Percentiles rank a stretch among this genome's conserved stretches.
Conservation (phyloP, 2,329 filamentous ascomycete species). For the Fusarium vanettenii region DNA sequence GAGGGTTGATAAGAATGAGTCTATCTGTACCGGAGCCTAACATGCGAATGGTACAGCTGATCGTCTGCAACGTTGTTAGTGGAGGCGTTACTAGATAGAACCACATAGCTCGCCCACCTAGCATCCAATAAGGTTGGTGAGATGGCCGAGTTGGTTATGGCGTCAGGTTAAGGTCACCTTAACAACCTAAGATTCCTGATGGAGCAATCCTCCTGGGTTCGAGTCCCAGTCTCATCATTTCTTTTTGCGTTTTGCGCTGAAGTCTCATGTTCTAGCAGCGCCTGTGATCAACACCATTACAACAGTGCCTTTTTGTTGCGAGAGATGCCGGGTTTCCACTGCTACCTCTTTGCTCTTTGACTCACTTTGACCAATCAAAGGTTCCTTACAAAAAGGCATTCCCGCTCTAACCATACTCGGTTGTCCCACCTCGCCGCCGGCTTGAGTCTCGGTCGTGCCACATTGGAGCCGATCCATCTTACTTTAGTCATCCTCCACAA, state of each 20-base stretch:
- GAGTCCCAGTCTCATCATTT: conserved; percentile 49
- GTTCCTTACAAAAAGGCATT: neutral
- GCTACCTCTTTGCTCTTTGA: neutral
- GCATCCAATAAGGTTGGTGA: conserved; percentile 38
- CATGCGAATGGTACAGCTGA: too few species aligned
- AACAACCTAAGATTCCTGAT: conserved; percentile 43
- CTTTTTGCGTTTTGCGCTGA: conserved; percentile 9
- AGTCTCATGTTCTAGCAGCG: neutral
- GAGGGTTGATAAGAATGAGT: neutral
- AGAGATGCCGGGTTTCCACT: neutral
- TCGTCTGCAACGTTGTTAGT: too few species aligned
- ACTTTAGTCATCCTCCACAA: neutral
- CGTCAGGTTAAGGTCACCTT: conserved; percentile 50
- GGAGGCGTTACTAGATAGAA: too few species aligned
- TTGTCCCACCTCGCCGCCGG: neutral
- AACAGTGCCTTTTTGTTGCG: neutral
- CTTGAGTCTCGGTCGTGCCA: neutral
- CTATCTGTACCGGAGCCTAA: neutral
- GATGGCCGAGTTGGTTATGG: conserved; percentile 53
- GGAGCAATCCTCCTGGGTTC: conserved; percentile 52
- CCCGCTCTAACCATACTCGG: neutral
- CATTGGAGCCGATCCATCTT: neutral
- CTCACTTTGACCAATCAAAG: neutral
- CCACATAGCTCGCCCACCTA: too few species aligned
- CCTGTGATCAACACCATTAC: neutral